These are phyloP conservation scores for Hortiboletus flavorubellus DNA, from an alignment of 768 basidiomycete genomes.

Conservation along the genomic window DNA sequence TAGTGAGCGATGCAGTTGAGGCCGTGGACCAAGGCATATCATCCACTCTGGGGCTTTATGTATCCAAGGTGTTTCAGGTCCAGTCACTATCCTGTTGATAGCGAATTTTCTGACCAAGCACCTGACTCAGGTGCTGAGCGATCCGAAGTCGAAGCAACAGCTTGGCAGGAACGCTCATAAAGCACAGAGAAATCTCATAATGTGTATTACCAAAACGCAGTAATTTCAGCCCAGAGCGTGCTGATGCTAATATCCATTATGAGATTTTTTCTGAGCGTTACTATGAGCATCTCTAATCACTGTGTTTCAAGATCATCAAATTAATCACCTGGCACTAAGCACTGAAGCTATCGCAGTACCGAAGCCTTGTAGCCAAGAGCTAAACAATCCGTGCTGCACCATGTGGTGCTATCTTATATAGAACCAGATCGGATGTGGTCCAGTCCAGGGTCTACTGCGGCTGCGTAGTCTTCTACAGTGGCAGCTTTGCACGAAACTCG, in stretches of 20 bases:
- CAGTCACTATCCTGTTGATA: constrained; percentile 20
- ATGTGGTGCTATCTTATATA: not conserved
- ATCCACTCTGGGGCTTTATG: not conserved
- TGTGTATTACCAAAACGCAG: too few relatives aligned
- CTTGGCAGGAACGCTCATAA: too few relatives aligned
- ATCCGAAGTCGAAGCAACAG: not conserved
- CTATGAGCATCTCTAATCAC: too few relatives aligned
- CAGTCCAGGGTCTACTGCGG: not conserved
- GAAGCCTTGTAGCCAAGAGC: not conserved
- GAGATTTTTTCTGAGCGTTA: too few relatives aligned
- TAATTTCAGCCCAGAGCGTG: too few relatives aligned
- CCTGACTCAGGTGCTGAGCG: constrained; percentile 1
- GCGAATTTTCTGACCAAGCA: not conserved
- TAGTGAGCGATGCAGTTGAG: not conserved
- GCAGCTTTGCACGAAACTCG: not conserved
- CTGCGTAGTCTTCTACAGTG: not conserved
- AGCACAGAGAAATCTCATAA: too few relatives aligned
- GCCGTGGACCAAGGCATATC: not conserved
- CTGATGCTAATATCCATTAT: too few relatives aligned
- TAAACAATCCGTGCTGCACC: not conserved
- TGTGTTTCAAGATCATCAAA: not conserved
- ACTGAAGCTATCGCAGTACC: too few relatives aligned
- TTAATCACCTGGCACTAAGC: too few relatives aligned
- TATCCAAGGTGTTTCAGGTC: not conserved
- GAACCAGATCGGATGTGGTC: not conserved